These are phyloP conservation scores for Parastagonospora avenae DNA, from an alignment of 2,329 filamentous ascomycete species.

Conservation along the genomic window DNA sequence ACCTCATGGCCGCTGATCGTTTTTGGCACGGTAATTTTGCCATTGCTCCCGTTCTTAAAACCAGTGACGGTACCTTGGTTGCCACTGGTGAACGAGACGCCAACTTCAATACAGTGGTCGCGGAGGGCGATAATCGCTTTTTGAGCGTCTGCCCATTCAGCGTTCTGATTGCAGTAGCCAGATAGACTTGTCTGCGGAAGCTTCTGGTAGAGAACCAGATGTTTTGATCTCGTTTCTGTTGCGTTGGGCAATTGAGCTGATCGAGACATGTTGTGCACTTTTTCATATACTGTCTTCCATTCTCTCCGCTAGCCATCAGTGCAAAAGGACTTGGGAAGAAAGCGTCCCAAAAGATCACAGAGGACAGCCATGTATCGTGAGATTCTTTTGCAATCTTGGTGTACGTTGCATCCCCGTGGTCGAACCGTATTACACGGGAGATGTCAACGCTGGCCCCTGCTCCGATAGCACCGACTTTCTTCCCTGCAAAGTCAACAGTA, in stretches of 20 bases:
- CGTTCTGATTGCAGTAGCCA: constrained; percentile 16
- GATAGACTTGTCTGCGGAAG: not conserved
- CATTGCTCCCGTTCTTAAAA: constrained; percentile 1
- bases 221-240: constrained; percentile 39
- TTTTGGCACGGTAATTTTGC: constrained; percentile 5
- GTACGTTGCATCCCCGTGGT: constrained; percentile 39
- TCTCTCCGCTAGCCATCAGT: constrained; percentile 39
- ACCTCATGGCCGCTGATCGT: constrained; percentile 6
- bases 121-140: constrained; percentile 14
- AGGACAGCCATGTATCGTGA: constrained; percentile 7
- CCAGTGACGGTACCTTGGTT: constrained; percentile 5
- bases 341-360: constrained; percentile 51
- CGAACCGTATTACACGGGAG: constrained; percentile 46
- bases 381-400: constrained; percentile 35
- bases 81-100: constrained; percentile 12
- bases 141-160: constrained; percentile 24
- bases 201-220: constrained; percentile 6
- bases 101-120: constrained; percentile 7
- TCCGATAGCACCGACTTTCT: constrained; percentile 7
- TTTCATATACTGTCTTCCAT: constrained; percentile 8
- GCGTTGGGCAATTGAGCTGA: constrained; percentile 24
- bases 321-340: constrained; percentile 55
- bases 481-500: constrained; percentile 2
- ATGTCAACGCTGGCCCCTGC: constrained; percentile 44
- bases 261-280: constrained; percentile 25